Evolutionary conservation across 164 flowering plant genomes (phyloP).

Genomic region (Magnolia officinalis): DNA sequence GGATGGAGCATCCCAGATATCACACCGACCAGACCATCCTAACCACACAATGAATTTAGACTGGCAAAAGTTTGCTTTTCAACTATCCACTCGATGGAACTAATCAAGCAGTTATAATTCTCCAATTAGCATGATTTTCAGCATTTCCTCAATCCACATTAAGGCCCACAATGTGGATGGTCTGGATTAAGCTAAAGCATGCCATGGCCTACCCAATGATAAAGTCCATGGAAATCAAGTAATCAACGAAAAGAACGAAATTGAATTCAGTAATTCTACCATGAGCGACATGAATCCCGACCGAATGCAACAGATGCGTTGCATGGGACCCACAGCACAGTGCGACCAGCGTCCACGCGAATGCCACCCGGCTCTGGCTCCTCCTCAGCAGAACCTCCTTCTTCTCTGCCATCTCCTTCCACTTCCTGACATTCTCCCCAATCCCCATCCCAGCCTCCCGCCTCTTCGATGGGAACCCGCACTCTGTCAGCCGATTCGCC

Average conservation of each 20-base stretch:
- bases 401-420: slow-evolving; percentile 81
- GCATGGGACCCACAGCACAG: slow-evolving; percentile 87
- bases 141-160: no score
- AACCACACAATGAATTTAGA: no score
- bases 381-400: slow-evolving; percentile 57
- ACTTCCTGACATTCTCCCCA: slow-evolving; percentile 75
- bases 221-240: not conserved
- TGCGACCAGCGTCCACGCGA: slow-evolving; percentile 96
- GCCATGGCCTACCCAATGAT: no score
- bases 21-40: no score
- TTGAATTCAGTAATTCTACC: slow-evolving; percentile 32
- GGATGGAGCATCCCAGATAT: not conserved
- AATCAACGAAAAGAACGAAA: not conserved
- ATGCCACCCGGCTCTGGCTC: slow-evolving; percentile 63
- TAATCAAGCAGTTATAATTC: not conserved
- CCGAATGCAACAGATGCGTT: slow-evolving; percentile 76
- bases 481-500: slow-evolving; percentile 60
- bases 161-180: no score
- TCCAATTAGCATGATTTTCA: no score
- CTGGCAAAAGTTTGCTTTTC: not conserved
- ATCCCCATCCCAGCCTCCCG: slow-evolving; percentile 64
- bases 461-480: slow-evolving; percentile 72
- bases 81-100: not conserved
- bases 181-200: no score
- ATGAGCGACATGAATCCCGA: slow-evolving; percentile 82